Evolutionary conservation across 2,329 filamentous ascomycete genomes (phyloP).

Genomic region (Podosphaera xanthii): DNA sequence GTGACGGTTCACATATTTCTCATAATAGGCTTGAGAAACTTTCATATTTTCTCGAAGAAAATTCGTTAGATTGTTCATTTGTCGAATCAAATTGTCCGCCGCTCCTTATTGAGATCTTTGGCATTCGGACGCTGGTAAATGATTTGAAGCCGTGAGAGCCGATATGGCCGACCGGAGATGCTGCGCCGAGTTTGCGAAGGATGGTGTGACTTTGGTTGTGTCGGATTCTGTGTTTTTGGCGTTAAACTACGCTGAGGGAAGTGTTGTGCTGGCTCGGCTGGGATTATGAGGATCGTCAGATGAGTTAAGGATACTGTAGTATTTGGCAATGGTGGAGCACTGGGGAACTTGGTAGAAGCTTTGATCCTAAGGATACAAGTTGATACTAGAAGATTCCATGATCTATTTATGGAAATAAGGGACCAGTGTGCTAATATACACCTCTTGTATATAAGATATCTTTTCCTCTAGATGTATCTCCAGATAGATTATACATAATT

Average conservation of each 20-base stretch:
- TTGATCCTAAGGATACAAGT: too few species aligned
- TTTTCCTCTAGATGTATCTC: too few species aligned
- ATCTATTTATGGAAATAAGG: too few species aligned
- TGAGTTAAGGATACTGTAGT: too few species aligned
- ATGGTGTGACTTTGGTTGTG: not conserved
- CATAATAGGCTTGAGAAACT: not conserved
- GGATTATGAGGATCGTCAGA: too few species aligned
- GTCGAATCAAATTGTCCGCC: not conserved
- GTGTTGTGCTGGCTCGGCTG: too few species aligned
- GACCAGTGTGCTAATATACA: too few species aligned
- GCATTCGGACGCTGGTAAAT: not conserved
- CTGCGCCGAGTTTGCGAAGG: conserved; percentile 1
- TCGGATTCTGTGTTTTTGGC: not conserved
- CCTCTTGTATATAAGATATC: too few species aligned
- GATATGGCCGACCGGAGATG: not conserved
- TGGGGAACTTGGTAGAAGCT: too few species aligned
- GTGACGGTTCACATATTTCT: not conserved
- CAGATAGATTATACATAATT: too few species aligned
- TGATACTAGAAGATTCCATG: too few species aligned
- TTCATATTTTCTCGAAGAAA: conserved; percentile 2
- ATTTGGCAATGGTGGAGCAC: too few species aligned
- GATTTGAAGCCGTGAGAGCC: not conserved
- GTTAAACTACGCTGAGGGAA: not conserved
- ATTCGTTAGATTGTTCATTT: not conserved
- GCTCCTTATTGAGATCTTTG: not conserved